A percentile compares a stretch with the other conserved stretches of the same genome.
phyloP scores from a whole-genome alignment of 176 grass and related monocot genomes.

The Oropetium thomaeum region DNA sequence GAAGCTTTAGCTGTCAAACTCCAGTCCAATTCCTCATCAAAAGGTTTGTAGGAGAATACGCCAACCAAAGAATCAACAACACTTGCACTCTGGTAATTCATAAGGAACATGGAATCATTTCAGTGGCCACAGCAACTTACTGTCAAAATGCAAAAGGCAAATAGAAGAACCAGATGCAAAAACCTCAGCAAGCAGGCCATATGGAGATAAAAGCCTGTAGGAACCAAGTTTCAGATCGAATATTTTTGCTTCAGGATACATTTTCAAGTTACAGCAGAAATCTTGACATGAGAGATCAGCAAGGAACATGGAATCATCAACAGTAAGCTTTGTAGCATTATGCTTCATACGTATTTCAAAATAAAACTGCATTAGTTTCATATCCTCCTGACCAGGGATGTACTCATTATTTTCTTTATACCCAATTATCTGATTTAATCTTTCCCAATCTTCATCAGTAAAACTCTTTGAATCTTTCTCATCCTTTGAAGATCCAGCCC shows the following conservation, averaged over 20 bases:
- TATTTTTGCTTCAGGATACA: conserved; percentile 90
- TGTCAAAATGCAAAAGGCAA: conserved; percentile 9
- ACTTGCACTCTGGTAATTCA: conserved; percentile 68
- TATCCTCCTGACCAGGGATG: conserved; percentile 64
- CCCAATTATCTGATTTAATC: conserved; percentile 83
- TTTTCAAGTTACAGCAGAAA: conserved; percentile 79
- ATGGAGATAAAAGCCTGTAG: conserved; percentile 83
- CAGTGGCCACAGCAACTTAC: not conserved
- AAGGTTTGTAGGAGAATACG: conserved; percentile 91
- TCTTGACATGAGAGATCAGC: conserved; percentile 94
- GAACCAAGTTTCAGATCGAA: conserved; percentile 92
- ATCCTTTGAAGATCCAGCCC: conserved; percentile 73
- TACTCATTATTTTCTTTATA: conserved; percentile 93
- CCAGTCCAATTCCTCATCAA: conserved; percentile 84
- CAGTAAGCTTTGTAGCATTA: conserved; percentile 86
- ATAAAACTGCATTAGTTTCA: conserved; percentile 80
- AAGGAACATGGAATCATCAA: conserved; percentile 60
- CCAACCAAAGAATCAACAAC: conserved; percentile 71
- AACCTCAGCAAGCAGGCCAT: conserved; percentile 97
- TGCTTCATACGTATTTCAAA: conserved; percentile 93
- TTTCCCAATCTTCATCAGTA: conserved; percentile 89
- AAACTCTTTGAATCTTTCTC: conserved; percentile 73
- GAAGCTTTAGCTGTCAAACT: conserved; percentile 93
- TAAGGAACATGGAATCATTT: conserved; percentile 11
- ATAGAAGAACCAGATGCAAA: conserved; percentile 29